Evolutionary conservation across 2,329 filamentous ascomycete genomes (phyloP).

Genomic region (Colletotrichum sojae): DNA sequence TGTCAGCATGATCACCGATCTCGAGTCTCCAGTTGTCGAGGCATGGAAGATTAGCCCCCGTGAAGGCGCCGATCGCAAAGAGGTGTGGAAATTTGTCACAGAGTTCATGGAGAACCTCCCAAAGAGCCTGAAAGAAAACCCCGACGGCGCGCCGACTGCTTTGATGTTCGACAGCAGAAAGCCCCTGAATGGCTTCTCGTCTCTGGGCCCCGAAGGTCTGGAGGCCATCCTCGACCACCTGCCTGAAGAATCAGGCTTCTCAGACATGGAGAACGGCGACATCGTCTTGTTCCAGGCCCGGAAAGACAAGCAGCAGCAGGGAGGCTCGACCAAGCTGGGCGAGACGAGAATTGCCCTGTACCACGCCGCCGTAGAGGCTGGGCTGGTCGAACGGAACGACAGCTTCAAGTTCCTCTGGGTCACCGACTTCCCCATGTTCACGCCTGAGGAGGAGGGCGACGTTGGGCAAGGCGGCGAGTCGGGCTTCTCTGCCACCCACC

Average conservation of each 20-base stretch:
- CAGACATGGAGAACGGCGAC: conserved; percentile 76
- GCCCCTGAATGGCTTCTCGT: conserved; percentile 82
- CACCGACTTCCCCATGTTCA: conserved; percentile 92
- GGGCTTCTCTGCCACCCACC: conserved; percentile 89
- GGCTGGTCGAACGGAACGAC: conserved; percentile 63
- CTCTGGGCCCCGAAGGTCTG: conserved; percentile 69
- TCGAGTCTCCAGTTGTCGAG: conserved; percentile 80
- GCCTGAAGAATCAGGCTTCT: conserved; percentile 45
- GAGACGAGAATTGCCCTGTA: conserved; percentile 80
- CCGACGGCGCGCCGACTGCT: conserved; percentile 84
- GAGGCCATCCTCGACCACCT: conserved; percentile 49
- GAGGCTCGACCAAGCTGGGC: conserved; percentile 81
- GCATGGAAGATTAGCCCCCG: conserved; percentile 77
- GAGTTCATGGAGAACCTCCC: conserved; percentile 78
- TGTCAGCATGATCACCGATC: conserved; percentile 79
- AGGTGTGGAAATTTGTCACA: conserved; percentile 73
- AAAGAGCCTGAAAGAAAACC: conserved; percentile 75
- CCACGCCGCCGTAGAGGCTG: conserved; percentile 75
- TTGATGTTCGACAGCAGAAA: conserved; percentile 81
- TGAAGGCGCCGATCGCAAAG: conserved; percentile 61
- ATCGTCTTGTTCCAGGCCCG: conserved; percentile 87
- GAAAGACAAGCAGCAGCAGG: conserved; percentile 72
- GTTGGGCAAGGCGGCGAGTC: conserved; percentile 86
- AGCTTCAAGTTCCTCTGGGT: conserved; percentile 86
- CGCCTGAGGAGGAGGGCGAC: conserved; percentile 73